phyloP scores from a whole-genome alignment of 1,284 basidiomycete genomes.

The Fomitopsis pinicola region DNA sequence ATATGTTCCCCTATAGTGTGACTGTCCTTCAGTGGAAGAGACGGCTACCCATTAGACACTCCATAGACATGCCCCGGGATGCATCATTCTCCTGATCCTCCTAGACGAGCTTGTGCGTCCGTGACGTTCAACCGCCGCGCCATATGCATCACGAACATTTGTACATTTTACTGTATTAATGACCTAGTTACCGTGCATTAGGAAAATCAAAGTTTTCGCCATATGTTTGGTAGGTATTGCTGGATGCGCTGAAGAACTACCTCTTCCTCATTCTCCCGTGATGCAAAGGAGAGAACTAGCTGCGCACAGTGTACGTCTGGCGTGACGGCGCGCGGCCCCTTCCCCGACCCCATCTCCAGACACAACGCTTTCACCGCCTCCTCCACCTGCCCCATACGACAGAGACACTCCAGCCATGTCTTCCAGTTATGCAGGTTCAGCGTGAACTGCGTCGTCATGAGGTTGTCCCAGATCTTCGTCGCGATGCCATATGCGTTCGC shows the following conservation, averaged over 20 bases:
- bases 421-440: slow-evolving; percentile 72
- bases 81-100: slow-evolving; percentile 21
- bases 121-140: slow-evolving; percentile 30
- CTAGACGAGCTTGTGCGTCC: slow-evolving; percentile 23
- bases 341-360: slow-evolving; percentile 50
- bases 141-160: slow-evolving; percentile 18
- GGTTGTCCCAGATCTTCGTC: slow-evolving; percentile 45
- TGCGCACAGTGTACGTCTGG: slow-evolving; percentile 46
- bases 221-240: slow-evolving; percentile 42
- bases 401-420: slow-evolving; percentile 85
- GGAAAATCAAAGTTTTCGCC: not conserved
- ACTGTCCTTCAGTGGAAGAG: slow-evolving; percentile 88
- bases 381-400: slow-evolving; percentile 60
- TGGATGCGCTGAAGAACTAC: slow-evolving; percentile 47
- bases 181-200: not conserved
- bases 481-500: slow-evolving; percentile 50
- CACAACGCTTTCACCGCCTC: slow-evolving; percentile 69
- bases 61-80: slow-evolving; percentile 9
- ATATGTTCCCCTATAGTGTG: slow-evolving; percentile 50
- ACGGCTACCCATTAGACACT: slow-evolving; percentile 24
- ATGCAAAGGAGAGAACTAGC: slow-evolving; percentile 53
- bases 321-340: slow-evolving; percentile 32
- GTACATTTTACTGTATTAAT: slow-evolving; percentile 17
- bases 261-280: slow-evolving; percentile 34
- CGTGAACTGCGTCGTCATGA: slow-evolving; percentile 44